phyloP scores from a whole-genome alignment of 805 yeast genomes.

The Hanseniaspora opuntiae region DNA sequence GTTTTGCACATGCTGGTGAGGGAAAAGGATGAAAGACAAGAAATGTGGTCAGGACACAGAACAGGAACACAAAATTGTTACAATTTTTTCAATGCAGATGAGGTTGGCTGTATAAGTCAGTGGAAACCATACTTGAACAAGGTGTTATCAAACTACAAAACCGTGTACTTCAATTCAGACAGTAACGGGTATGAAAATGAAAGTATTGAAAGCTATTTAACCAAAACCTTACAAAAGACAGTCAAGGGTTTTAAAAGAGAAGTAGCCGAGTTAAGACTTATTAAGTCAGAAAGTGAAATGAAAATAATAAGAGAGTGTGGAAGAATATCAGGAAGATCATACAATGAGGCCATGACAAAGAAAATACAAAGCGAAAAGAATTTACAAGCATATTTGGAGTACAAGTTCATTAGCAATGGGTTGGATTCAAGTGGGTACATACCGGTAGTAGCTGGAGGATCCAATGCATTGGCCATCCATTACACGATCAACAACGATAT shows the following conservation, averaged over 20 bases:
- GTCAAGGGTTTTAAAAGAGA: slow-evolving; percentile 17
- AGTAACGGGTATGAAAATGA: slow-evolving; percentile 20
- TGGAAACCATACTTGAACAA: slow-evolving; percentile 33
- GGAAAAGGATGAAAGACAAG: slow-evolving; percentile 60
- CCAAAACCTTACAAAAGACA: slow-evolving; percentile 21
- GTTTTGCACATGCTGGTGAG: slow-evolving; percentile 73
- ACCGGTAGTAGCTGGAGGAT: slow-evolving; percentile 93
- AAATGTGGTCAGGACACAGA: slow-evolving; percentile 90
- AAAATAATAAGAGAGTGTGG: slow-evolving; percentile 72
- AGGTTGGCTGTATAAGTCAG: slow-evolving; percentile 39
- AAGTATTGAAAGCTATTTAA: slow-evolving; percentile 18
- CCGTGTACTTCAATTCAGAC: slow-evolving; percentile 42
- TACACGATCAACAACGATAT: slow-evolving; percentile 85
- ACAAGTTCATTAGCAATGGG: slow-evolving; percentile 71
- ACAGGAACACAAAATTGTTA: slow-evolving; percentile 74
- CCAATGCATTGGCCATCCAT: slow-evolving; percentile 80
- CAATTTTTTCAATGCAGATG: slow-evolving; percentile 81
- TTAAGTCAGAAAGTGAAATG: slow-evolving; percentile 68
- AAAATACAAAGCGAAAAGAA: slow-evolving; percentile 61
- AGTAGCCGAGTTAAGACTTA: slow-evolving; percentile 34
- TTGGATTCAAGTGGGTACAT: slow-evolving; percentile 82
- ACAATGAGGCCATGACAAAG: slow-evolving; percentile 64
- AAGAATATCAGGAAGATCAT: slow-evolving; percentile 67
- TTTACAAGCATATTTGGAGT: slow-evolving; percentile 66
- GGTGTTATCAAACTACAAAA: slow-evolving; percentile 36